These are phyloP conservation scores for Wickerhamomyces sp. DNA, from an alignment of 1,139 yeast genomes.

Conservation along the genomic window DNA sequence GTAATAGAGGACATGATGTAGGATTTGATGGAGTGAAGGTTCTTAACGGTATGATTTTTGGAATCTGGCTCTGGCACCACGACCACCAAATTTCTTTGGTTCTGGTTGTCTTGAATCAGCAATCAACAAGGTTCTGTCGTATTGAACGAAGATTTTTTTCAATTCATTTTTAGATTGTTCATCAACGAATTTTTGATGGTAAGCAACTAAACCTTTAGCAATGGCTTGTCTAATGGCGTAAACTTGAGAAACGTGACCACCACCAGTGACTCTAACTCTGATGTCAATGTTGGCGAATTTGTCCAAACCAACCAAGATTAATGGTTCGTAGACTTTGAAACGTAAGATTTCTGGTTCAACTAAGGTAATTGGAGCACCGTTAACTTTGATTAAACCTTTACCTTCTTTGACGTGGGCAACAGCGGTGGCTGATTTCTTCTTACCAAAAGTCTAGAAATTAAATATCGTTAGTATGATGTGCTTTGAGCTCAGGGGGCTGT, in stretches of 20 bases:
- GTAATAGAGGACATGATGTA: neutral
- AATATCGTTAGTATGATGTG: slow-evolving; percentile 17
- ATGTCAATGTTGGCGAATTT: slow-evolving; percentile 97
- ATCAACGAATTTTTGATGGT: slow-evolving; percentile 98
- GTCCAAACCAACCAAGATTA: slow-evolving; percentile 96
- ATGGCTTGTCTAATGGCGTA: slow-evolving; percentile 99
- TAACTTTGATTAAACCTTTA: slow-evolving; percentile 97
- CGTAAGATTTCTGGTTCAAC: slow-evolving; percentile 99
- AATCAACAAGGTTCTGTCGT: slow-evolving; percentile 99
- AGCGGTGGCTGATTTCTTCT: slow-evolving; percentile 99
- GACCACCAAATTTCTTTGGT: slow-evolving; percentile 99
- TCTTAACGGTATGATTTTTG: slow-evolving; percentile 99
- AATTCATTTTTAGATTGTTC: slow-evolving; percentile 99
- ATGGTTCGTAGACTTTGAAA: slow-evolving; percentile 99
- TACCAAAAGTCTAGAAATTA: slow-evolving; percentile 83
- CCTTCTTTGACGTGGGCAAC: slow-evolving; percentile 99
- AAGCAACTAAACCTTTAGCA: slow-evolving; percentile 99
- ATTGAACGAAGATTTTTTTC: slow-evolving; percentile 94
- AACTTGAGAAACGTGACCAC: slow-evolving; percentile 99
- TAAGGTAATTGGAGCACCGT: slow-evolving; percentile 98
- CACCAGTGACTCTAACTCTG: slow-evolving; percentile 99
- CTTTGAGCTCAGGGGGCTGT: no score
- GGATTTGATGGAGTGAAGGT: slow-evolving; percentile 3
- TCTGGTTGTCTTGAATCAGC: slow-evolving; percentile 99
- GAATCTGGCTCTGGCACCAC: slow-evolving; percentile 99